phyloP scores from a whole-genome alignment of 2,329 filamentous ascomycete species.

The Didymella glomerata region DNA sequence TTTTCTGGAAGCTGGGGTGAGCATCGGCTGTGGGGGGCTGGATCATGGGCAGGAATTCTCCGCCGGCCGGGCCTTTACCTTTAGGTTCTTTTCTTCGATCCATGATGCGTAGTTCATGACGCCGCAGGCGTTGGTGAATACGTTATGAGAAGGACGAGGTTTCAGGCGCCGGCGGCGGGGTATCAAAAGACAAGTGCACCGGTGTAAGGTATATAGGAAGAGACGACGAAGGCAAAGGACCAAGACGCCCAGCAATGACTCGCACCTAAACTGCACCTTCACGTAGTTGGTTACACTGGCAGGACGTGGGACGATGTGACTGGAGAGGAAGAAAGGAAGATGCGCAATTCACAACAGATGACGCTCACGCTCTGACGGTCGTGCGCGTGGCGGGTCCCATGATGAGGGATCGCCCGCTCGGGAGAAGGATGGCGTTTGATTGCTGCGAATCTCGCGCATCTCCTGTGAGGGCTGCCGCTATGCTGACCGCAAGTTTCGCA shows the following conservation, averaged over 20 bases:
- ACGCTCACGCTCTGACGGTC: constrained; percentile 25
- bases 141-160: constrained; percentile 2
- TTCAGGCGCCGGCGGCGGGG: constrained; percentile 20
- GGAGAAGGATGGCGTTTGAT: constrained; percentile 25
- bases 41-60: constrained; percentile 22
- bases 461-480: background rate
- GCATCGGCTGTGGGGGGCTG: constrained; percentile 19
- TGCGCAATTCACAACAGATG: constrained; percentile 22
- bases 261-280: constrained; percentile 9
- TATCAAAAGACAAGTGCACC: constrained; percentile 1
- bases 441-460: constrained; percentile 6
- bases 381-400: constrained; percentile 18
- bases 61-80: constrained; percentile 35
- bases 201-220: constrained; percentile 1
- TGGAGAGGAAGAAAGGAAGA: constrained; percentile 12
- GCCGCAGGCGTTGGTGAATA: constrained; percentile 12
- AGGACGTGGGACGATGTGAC: constrained; percentile 20
- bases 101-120: constrained; percentile 57
- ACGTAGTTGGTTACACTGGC: constrained; percentile 19
- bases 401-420: constrained; percentile 29
- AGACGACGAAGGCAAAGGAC: background rate
- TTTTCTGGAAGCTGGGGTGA: constrained; percentile 44
- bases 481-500: background rate
- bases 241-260: constrained; percentile 14
- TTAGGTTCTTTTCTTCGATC: constrained; percentile 57